Evolutionary conservation across 768 basidiomycete species (phyloP).

Genomic region (Lentinula detonsa): DNA sequence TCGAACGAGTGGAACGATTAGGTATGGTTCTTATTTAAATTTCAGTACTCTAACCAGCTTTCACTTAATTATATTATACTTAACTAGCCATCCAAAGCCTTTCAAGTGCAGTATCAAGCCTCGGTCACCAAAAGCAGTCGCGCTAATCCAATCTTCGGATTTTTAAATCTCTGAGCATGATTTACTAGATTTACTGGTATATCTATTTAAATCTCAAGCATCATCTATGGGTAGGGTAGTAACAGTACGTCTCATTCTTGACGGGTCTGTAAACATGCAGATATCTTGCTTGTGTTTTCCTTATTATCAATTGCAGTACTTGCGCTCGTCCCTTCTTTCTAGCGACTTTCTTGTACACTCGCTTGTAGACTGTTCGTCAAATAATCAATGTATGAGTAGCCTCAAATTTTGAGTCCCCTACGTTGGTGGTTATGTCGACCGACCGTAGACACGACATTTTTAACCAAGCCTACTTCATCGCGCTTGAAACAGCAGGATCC

Average conservation of each 20-base stretch:
- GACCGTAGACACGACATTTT: too few species aligned
- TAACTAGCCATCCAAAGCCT: constrained; percentile 50
- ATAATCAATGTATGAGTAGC: not conserved
- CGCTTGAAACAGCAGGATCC: too few species aligned
- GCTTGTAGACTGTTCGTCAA: not conserved
- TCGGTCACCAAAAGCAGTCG: constrained; percentile 51
- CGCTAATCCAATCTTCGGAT: constrained; percentile 36
- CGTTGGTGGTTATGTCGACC: too few species aligned
- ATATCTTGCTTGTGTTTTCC: not conserved
- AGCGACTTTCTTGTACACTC: not conserved
- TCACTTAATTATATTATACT: constrained; percentile 3
- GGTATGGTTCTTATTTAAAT: constrained; percentile 24
- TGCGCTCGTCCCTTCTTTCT: not conserved
- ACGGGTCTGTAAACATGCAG: not conserved
- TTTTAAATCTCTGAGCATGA: not conserved
- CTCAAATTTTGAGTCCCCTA: not conserved
- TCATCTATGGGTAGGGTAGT: not conserved
- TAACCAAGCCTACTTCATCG: too few species aligned
- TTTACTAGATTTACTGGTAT: not conserved
- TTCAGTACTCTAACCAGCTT: not conserved
- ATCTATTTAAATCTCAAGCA: not conserved
- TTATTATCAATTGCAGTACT: not conserved
- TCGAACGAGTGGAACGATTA: constrained; percentile 59
- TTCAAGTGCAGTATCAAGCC: constrained; percentile 57
- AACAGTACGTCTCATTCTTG: not conserved